These are phyloP conservation scores for Drosera spatulata DNA, from an alignment of 179 eudicot species.

Conservation along the genomic window DNA sequence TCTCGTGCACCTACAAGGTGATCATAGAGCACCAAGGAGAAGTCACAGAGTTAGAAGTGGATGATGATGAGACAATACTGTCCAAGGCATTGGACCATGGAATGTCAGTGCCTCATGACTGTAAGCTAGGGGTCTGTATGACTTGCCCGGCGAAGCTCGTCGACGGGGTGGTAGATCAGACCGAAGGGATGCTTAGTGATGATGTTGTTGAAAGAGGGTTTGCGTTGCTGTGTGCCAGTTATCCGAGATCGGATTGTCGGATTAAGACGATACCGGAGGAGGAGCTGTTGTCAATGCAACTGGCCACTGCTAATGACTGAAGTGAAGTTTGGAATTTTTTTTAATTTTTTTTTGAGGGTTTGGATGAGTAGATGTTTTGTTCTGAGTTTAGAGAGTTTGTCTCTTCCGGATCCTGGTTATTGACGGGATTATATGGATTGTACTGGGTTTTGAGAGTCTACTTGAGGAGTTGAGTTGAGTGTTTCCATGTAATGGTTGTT, in stretches of 20 bases:
- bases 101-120: constrained; percentile 58
- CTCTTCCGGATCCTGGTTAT: too few relatives aligned
- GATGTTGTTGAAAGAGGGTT: constrained; percentile 49
- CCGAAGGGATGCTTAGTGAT: constrained; percentile 92
- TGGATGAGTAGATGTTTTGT: too few relatives aligned
- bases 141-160: constrained; percentile 79
- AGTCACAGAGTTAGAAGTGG: constrained; percentile 61
- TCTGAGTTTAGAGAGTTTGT: too few relatives aligned
- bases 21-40: constrained; percentile 48
- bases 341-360: too few relatives aligned
- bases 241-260: constrained; percentile 70
- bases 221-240: constrained; percentile 59
- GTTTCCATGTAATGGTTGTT: too few relatives aligned
- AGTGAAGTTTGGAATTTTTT: too few relatives aligned
- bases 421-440: too few relatives aligned
- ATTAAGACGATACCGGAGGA: constrained; percentile 67
- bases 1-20: constrained; percentile 49
- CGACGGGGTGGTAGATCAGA: constrained; percentile 68
- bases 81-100: constrained; percentile 65
- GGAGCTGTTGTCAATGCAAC: constrained; percentile 62
- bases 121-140: constrained; percentile 96
- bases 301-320: constrained; percentile 80
- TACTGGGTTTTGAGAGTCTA: too few relatives aligned
- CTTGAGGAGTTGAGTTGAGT: neutral
- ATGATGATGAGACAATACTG: constrained; percentile 65